Conservation (phyloP, 352 stramenopile species). For the Pythium angustatum region DNA sequence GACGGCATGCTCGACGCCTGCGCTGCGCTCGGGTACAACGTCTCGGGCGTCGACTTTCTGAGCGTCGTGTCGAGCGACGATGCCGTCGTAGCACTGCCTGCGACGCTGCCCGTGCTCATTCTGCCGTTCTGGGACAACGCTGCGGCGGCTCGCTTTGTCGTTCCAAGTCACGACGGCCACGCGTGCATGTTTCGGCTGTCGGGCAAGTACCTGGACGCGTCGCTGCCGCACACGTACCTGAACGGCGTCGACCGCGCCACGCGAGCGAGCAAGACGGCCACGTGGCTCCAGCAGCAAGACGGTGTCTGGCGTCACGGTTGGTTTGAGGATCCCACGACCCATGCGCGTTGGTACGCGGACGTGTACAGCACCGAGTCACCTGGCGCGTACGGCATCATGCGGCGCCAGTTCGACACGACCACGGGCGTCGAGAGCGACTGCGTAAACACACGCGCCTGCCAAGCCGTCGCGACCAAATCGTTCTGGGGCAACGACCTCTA, state of each 20-base stretch:
- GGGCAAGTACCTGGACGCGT: constrained; percentile 37
- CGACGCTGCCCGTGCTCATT: constrained; percentile 44
- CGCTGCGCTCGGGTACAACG: constrained; percentile 29
- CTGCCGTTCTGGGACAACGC: constrained; percentile 50
- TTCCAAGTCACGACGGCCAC: constrained; percentile 38
- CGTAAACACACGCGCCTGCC: constrained; percentile 9
- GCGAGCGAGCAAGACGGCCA: constrained; percentile 36
- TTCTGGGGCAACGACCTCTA: constrained; percentile 22
- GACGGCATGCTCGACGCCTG: constrained; percentile 13
- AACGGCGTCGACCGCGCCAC: constrained; percentile 25
- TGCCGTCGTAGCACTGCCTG: constrained; percentile 29
- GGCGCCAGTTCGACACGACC: constrained; percentile 43
- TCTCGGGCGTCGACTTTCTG: constrained; percentile 29
- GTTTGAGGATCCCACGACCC: constrained; percentile 29
- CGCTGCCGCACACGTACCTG: constrained; percentile 18
- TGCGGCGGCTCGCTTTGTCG: constrained; percentile 26
- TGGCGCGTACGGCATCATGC: constrained; percentile 26
- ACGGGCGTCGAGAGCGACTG: constrained; percentile 34
- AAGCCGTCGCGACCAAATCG: not conserved
- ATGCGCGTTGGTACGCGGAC: constrained; percentile 34
- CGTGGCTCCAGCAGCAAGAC: constrained; percentile 36
- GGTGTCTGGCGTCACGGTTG: constrained; percentile 47
- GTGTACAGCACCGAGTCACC: constrained; percentile 33
- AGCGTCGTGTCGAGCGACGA: constrained; percentile 29
- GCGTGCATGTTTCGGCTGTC: constrained; percentile 46